Evolutionary conservation across 2,329 filamentous ascomycete species (phyloP).

Genomic region (Drechslerella coelobrocha): DNA sequence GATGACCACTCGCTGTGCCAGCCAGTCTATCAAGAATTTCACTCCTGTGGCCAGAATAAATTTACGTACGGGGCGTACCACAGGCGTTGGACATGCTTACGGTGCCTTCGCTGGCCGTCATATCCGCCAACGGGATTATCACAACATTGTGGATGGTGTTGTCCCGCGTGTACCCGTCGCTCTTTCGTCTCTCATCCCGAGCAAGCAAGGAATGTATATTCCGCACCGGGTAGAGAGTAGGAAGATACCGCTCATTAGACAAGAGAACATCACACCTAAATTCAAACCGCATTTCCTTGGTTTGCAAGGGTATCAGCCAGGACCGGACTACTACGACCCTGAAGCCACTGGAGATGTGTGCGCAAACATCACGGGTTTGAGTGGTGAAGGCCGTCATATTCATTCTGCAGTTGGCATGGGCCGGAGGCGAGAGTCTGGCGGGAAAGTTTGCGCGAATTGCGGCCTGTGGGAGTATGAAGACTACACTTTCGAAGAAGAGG

Average conservation of each 20-base stretch:
- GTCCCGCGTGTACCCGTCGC: slow-evolving; percentile 31
- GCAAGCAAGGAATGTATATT: slow-evolving; percentile 8
- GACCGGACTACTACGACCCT: slow-evolving; percentile 31
- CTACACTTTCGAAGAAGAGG: slow-evolving; percentile 8
- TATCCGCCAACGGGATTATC: slow-evolving; percentile 30
- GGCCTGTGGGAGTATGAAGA: slow-evolving; percentile 44
- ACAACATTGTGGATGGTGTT: slow-evolving; percentile 13
- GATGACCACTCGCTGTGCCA: background rate
- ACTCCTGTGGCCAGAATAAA: slow-evolving; percentile 22
- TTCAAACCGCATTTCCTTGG: slow-evolving; percentile 8
- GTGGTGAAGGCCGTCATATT: slow-evolving; percentile 19
- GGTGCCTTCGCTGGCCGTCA: slow-evolving; percentile 16
- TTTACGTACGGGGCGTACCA: slow-evolving; percentile 18
- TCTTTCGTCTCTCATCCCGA: slow-evolving; percentile 6
- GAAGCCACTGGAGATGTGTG: slow-evolving; percentile 8
- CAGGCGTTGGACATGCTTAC: slow-evolving; percentile 19
- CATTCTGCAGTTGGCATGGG: slow-evolving; percentile 9
- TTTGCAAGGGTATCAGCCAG: background rate
- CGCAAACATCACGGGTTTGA: slow-evolving; percentile 2
- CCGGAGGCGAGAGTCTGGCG: slow-evolving; percentile 15
- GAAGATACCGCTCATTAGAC: background rate
- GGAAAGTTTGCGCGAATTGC: slow-evolving; percentile 34
- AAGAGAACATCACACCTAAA: background rate
- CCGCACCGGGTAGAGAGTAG: background rate
- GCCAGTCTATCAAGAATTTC: slow-evolving; percentile 15